phyloP scores from a whole-genome alignment of 768 basidiomycete genomes.

The Pisolithus marmoratus region DNA sequence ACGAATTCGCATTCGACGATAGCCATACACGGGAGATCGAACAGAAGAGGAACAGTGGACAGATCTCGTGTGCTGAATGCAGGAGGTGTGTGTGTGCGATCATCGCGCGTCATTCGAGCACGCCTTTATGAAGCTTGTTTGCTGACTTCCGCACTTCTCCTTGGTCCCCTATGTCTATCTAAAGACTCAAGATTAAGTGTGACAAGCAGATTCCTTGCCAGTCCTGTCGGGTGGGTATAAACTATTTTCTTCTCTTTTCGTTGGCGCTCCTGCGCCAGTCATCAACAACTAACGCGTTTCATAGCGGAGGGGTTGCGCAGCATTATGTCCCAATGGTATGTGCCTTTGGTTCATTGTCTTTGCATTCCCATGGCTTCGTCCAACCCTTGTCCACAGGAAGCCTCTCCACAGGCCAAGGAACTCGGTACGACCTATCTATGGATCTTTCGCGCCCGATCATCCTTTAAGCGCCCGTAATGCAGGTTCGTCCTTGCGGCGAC shows the following conservation, averaged over 20 bases:
- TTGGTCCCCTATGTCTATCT: not conserved
- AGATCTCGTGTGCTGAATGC: slow-evolving; percentile 80
- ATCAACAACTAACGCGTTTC: not conserved
- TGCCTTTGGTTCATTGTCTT: slow-evolving; percentile 2
- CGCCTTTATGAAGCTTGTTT: not conserved
- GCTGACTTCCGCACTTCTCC: not conserved
- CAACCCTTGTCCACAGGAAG: slow-evolving; percentile 39
- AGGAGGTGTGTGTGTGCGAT: slow-evolving; percentile 53
- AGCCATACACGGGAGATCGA: slow-evolving; percentile 63
- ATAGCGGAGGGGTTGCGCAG: slow-evolving; percentile 61
- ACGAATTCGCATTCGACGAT: slow-evolving; percentile 46
- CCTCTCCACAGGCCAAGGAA: slow-evolving; percentile 75
- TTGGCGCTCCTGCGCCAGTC: not conserved
- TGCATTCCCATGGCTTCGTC: not conserved
- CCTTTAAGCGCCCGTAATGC: slow-evolving; percentile 5
- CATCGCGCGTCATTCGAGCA: slow-evolving; percentile 32
- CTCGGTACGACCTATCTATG: slow-evolving; percentile 39
- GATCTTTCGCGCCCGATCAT: not conserved
- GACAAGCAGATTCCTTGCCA: slow-evolving; percentile 79
- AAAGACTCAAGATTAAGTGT: slow-evolving; percentile 72
- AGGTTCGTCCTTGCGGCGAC: slow-evolving; percentile 61
- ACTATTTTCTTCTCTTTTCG: not conserved
- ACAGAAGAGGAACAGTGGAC: slow-evolving; percentile 65
- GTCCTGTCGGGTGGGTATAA: slow-evolving; percentile 54
- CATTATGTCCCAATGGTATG: slow-evolving; percentile 67